Base-by-base conservation (phyloP, 2,329 filamentous ascomycete genomes). In the Alternaria tenuissima region DNA sequence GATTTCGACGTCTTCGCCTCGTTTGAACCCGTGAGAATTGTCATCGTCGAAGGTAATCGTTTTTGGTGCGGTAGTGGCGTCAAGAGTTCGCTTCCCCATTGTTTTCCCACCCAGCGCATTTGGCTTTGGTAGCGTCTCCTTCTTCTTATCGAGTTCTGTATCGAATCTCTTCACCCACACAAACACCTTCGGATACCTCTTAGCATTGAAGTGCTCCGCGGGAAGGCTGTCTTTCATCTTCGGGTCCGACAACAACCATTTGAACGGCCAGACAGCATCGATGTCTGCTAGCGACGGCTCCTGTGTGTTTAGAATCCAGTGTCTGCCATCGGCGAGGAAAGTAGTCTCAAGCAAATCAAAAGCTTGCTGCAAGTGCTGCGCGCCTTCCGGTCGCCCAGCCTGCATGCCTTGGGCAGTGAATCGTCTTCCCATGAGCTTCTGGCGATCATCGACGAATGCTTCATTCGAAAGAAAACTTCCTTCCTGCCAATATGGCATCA, bases 141-240 rank as follows among this genome's bases (percentile, higher is more conserved):
- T 83, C 1, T 83, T 83, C 7, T 72, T 74, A 6, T 79, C 76
- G 0, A 88, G 71, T 1, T 80, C 80, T 6, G 68, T 70, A 56
- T 84, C 79, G 76, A 92, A 92, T 11, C 90, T 81, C 38, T 78
- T 74, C n/a, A 91, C 82, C 88, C 89, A 93, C 0, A 85, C 84
- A 71, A 86, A 89, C 0, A 87, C 85, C 58, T 80, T 84, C 0
- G 90, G 90, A 68, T 86, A 91, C 34, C 76, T 80, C 14, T 76
- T 73, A 9, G 79, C 71, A 2, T 84, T 84, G 62, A 92, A 83
- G 4, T 81, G 71, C n/a, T 84, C 81, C 41, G 79, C 65, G 1
- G 86, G 84, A 38, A 91, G 80, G 14, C 85, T 84, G 8, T 67
- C 12, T 84, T 83, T 47, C 91, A 79, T 11, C 4, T 52, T 52